Evolutionary conservation across 805 yeast species (phyloP), one percentile per base, ranked within the genome.

Genomic region (Clavispora phyllophila): DNA sequence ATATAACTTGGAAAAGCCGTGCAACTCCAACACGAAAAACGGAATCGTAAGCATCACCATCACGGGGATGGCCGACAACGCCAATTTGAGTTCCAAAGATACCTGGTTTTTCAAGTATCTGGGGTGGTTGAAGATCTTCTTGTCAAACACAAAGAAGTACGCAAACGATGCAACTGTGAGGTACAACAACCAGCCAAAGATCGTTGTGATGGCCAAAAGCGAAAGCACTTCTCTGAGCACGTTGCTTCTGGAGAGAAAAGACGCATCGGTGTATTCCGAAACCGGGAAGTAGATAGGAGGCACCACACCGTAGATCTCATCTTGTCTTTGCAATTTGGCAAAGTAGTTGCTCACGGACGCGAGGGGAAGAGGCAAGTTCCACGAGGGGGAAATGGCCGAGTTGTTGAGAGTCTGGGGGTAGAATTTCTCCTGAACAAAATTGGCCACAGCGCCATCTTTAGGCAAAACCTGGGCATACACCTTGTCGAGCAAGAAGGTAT

Each of bases 41-140:
- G 98, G 98, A 7, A 82, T 76, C 0, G 99, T 93, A 51, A 87
- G 72, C 24, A 76, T 41, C 17, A 93, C 93, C 99, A 93, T 93
- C 15, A 72, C 61, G 24, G 99, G 99, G 51, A 93, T 89, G 13
- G 97, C 83, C 15, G 84, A 65, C 46, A 78, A 50, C 0, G 96
- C 96, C 59, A 81, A 83, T 49, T 75, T 67, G 49, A 91, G 85
- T 62, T 93, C 99, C 59, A 87, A 68, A 5, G 77, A 66, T 78
- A 93, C 81, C 70, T 93, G 99, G 68, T 93, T 91, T 63, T 93
- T 93, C 65, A 93, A 75, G 65, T 87, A 91, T 62, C 96, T 78
- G 46, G 99, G 99, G 63, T 93, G 99, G 66, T 91, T 87, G 76
- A 91, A 88, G 45, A 88, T 87, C 42, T 82, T 81, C 60, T 82